Conservation (phyloP, 2,329 filamentous ascomycete genomes). For the Fusarium caatingaense region DNA sequence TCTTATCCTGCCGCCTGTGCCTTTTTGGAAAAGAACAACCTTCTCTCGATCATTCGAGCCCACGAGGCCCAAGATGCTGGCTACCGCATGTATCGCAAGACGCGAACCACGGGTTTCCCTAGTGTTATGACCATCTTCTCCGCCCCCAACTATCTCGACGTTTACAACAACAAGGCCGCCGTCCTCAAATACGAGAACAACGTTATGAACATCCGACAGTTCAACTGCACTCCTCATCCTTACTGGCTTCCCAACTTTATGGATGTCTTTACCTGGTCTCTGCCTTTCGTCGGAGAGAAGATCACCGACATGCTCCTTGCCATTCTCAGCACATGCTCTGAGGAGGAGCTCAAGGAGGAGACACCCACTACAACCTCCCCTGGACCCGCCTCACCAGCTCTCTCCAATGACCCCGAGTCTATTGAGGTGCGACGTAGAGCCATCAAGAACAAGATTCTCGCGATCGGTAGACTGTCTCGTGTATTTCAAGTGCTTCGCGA, state of each 20-base stretch:
- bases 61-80: slow-evolving; percentile 99
- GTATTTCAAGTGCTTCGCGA: slow-evolving; percentile 99
- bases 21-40: slow-evolving; percentile 98
- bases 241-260: slow-evolving; percentile 99
- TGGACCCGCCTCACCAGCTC: slow-evolving; percentile 79
- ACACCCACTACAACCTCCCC: slow-evolving; percentile 76
- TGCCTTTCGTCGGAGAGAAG: slow-evolving; percentile 98
- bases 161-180: slow-evolving; percentile 99
- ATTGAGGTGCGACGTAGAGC: slow-evolving; percentile 94
- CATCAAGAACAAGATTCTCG: slow-evolving; percentile 99
- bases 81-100: slow-evolving; percentile 99
- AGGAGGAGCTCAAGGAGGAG: slow-evolving; percentile 94
- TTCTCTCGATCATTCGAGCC: slow-evolving; percentile 95
- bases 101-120: slow-evolving; percentile 95
- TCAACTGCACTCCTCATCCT: slow-evolving; percentile 98
- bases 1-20: slow-evolving; percentile 97
- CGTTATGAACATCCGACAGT: slow-evolving; percentile 99
- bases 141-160: slow-evolving; percentile 97
- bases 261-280: slow-evolving; percentile 99
- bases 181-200: slow-evolving; percentile 99
- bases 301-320: slow-evolving; percentile 99
- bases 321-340: slow-evolving; percentile 98
- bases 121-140: slow-evolving; percentile 99
- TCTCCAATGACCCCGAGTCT: slow-evolving; percentile 77
- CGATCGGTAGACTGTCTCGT: slow-evolving; percentile 93